A percentile compares a stretch with the other conserved stretches of the same genome.
phyloP scores from a whole-genome alignment of 2,329 filamentous ascomycete genomes.

The Epicoccum nigrum region DNA sequence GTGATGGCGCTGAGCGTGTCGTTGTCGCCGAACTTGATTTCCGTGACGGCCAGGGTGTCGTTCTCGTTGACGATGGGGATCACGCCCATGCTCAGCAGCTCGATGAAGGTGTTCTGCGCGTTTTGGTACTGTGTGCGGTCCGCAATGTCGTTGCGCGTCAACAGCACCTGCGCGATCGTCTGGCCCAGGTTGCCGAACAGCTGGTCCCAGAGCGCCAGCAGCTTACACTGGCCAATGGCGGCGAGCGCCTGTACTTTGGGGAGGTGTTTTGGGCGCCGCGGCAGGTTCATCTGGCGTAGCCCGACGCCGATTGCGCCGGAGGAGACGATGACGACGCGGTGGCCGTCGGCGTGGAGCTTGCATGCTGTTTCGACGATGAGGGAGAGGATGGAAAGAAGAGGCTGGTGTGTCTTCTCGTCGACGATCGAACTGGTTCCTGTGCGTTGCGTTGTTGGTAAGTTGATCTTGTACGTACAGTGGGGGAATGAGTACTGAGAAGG shows the following conservation, averaged over 20 bases:
- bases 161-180: slow-evolving; percentile 90
- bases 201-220: slow-evolving; percentile 95
- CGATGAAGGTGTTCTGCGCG: slow-evolving; percentile 91
- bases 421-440: slow-evolving; percentile 98
- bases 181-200: slow-evolving; percentile 87
- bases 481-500: slow-evolving; percentile 30
- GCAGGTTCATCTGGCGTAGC: slow-evolving; percentile 85
- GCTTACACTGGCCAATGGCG: slow-evolving; percentile 91
- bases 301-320: slow-evolving; percentile 97
- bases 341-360: slow-evolving; percentile 84
- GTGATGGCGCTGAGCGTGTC: slow-evolving; percentile 97
- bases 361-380: slow-evolving; percentile 94
- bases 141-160: slow-evolving; percentile 95
- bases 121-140: slow-evolving; percentile 96
- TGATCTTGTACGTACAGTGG: slow-evolving; percentile 26
- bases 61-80: slow-evolving; percentile 99
- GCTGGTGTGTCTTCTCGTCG: slow-evolving; percentile 92
- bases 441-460: slow-evolving; percentile 37
- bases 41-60: slow-evolving; percentile 92
- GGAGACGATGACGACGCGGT: slow-evolving; percentile 93
- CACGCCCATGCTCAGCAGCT: slow-evolving; percentile 90
- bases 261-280: slow-evolving; percentile 86
- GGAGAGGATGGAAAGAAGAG: slow-evolving; percentile 86
- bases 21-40: slow-evolving; percentile 99
- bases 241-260: slow-evolving; percentile 91